Percentiles rank a stretch among this genome's conserved stretches.
These are phyloP conservation scores for Pistacia atlantica DNA, from an alignment of 345 rosid species.

Conservation along the genomic window DNA sequence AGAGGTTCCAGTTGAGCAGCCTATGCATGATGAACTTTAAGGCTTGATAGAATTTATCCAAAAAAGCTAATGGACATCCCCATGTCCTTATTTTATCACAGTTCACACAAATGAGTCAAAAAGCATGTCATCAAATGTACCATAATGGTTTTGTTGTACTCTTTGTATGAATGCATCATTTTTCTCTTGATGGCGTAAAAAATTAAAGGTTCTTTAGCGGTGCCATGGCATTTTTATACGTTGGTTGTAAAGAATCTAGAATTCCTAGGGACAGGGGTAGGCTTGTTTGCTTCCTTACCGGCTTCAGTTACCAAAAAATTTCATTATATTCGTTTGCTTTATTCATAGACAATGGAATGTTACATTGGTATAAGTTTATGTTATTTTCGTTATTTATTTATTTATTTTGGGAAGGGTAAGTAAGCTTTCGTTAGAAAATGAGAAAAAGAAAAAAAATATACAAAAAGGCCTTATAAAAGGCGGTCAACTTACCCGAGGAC, in stretches of 20 bases:
- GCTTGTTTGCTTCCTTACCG: too few relatives aligned
- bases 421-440: too few relatives aligned
- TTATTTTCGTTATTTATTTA: too few relatives aligned
- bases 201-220: not conserved
- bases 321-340: too few relatives aligned
- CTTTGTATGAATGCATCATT: not conserved
- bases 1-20: constrained; percentile 45
- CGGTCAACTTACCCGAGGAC: too few relatives aligned
- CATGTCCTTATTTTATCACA: not conserved
- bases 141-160: not conserved
- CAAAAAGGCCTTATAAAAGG: too few relatives aligned
- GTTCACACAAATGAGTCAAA: not conserved
- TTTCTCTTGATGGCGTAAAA: not conserved
- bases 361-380: too few relatives aligned
- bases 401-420: too few relatives aligned
- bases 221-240: not conserved
- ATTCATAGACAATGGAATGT: too few relatives aligned
- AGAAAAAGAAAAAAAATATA: too few relatives aligned
- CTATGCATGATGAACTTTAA: constrained; percentile 78
- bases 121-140: not conserved
- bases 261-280: too few relatives aligned
- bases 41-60: not conserved
- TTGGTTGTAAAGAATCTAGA: not conserved
- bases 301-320: too few relatives aligned
- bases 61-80: not conserved